Evolutionary conservation across 2,329 filamentous ascomycete species (phyloP).

Genomic region (Nannizziopsis barbatae): DNA sequence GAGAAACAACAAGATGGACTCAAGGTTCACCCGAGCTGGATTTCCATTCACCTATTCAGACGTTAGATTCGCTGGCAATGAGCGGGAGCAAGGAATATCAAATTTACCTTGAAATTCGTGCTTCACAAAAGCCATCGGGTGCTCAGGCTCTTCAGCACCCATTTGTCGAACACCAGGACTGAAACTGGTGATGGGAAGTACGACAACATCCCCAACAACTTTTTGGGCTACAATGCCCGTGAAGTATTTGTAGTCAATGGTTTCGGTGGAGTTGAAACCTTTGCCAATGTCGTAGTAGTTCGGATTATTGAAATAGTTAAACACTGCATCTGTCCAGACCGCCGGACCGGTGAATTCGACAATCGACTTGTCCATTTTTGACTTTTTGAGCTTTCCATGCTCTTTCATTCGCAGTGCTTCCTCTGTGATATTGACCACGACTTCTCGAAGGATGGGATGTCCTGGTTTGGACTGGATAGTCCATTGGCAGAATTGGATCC

Average conservation of each 20-base stretch:
- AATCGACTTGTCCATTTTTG: slow-evolving; percentile 58
- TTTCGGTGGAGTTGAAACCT: slow-evolving; percentile 47
- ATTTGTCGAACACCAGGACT: slow-evolving; percentile 90
- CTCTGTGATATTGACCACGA: slow-evolving; percentile 75
- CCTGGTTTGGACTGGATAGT: slow-evolving; percentile 94
- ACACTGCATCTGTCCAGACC: slow-evolving; percentile 85
- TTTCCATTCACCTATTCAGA: slow-evolving; percentile 9
- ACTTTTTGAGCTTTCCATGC: slow-evolving; percentile 50
- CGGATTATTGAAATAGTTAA: slow-evolving; percentile 85
- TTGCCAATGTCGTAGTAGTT: slow-evolving; percentile 68
- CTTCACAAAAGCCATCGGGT: slow-evolving; percentile 95
- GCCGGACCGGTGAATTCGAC: slow-evolving; percentile 92
- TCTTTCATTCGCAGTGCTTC: slow-evolving; percentile 65
- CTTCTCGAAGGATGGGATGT: slow-evolving; percentile 78
- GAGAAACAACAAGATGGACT: neutral
- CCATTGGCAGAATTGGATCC: slow-evolving; percentile 98
- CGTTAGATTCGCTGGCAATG: neutral
- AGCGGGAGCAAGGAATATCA: neutral
- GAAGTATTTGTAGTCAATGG: slow-evolving; percentile 79
- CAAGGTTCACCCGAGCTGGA: neutral
- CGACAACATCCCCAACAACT: slow-evolving; percentile 84
- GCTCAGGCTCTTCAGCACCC: slow-evolving; percentile 75
- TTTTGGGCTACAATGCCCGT: slow-evolving; percentile 73
- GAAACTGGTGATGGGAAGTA: slow-evolving; percentile 93
- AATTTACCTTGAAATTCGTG: slow-evolving; percentile 80